Evolutionary conservation across 129 eudicot genomes (phyloP), one percentile per base, ranked within the genome.

Genomic region (Tagetes erecta): DNA sequence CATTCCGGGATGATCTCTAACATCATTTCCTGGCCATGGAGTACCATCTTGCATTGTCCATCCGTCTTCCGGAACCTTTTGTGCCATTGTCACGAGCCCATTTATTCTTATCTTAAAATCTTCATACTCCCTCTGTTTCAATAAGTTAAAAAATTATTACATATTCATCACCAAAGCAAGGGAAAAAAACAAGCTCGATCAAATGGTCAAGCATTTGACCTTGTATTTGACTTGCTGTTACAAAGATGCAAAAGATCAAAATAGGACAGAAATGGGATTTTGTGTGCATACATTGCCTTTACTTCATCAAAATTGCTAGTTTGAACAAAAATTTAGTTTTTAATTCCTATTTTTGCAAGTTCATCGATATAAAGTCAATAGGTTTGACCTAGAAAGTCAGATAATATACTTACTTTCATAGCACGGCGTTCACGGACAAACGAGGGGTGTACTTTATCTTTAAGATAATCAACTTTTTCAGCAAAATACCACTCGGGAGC

Each of bases 31-130:
- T 0, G 97, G 97, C 97, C 97, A 91, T 30, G 88, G 97, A 62
- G 95, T 91, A 40, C 97, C 97, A 58, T 91, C 97, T 75, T 91
- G 97, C 97, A 91, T 91, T 8, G 97, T 91, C 97, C 97, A 91
- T 6, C 97, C 97, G 14, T 91, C 97, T 62, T 91, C 97, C 0
- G 97, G 97, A 88, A 91, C 97, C 81, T 91, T 91, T 46, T 84
- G 90, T 27, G 98, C 98, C 92, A 83, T 84, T 34, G 96, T 83
- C 51, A 92, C 98, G 39, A 92, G 81, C 67, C 95, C 92, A 71
- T 92, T 92, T 56, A 92, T 89, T 77, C 94, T 84, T 56, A 92
- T 82, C 87, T 89, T 92, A 62, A 92, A 92, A 76, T 89, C 96
- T 69, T 92, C 97, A 70, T 92, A 92, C 2, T 92, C 97, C 83